A percentile compares a stretch with the other conserved stretches of the same genome.
Conservation (phyloP, 345 rosid species). For the Combretum micranthum region DNA sequence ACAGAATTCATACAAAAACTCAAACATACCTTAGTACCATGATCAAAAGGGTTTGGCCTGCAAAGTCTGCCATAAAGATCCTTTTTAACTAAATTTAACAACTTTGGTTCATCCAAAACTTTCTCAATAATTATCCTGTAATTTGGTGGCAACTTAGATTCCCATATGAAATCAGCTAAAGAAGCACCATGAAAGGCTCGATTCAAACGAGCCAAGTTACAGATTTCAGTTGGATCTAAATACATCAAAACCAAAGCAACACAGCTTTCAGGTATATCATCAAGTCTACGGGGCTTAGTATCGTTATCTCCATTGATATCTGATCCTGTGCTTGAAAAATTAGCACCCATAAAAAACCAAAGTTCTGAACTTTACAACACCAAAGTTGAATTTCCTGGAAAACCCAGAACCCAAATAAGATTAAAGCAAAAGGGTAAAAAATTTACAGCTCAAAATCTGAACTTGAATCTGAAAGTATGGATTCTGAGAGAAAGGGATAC, state of each 20-base stretch:
- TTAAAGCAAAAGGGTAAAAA: background rate
- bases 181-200: conserved; percentile 46
- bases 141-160: conserved; percentile 46
- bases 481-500: conserved; percentile 13
- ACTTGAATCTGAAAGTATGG: conserved; percentile 19
- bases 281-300: conserved; percentile 28
- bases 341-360: conserved; percentile 33
- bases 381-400: background rate
- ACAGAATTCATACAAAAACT: background rate
- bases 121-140: conserved; percentile 26
- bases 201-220: conserved; percentile 44
- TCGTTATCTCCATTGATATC: conserved; percentile 17
- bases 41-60: conserved; percentile 32
- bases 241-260: conserved; percentile 39
- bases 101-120: conserved; percentile 33
- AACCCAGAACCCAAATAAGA: conserved; percentile 1
- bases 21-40: conserved; percentile 42
- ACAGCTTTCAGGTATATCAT: conserved; percentile 60
- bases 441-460: conserved; percentile 10
- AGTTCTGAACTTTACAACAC: background rate
- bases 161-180: conserved; percentile 62
- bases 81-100: conserved; percentile 26
- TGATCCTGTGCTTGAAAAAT: conserved; percentile 24
- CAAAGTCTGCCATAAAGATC: conserved; percentile 39
- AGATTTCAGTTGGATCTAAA: conserved; percentile 53